A percentile compares a stretch with the other conserved stretches of the same genome.
These are phyloP conservation scores for Trichoderma aggressivum DNA, from an alignment of 2,329 filamentous ascomycete species.

Conservation along the genomic window DNA sequence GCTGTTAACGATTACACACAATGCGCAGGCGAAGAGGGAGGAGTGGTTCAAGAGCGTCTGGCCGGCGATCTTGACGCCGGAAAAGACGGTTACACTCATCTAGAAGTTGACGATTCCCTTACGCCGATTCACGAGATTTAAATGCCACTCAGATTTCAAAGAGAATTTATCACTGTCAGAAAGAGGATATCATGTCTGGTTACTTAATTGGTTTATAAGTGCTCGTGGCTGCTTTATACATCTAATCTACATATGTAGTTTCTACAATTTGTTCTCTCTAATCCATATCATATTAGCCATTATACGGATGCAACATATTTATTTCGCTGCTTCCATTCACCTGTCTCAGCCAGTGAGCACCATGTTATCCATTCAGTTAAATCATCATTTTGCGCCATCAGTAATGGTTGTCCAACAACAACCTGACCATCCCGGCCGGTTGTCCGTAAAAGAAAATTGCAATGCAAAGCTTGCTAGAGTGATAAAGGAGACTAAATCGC, in stretches of 20 bases:
- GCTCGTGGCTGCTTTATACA: not conserved
- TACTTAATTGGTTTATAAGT: not conserved
- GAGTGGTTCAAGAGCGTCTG: not conserved
- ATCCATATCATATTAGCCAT: conserved; percentile 1
- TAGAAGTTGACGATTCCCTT: not conserved
- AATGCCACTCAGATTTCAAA: not conserved
- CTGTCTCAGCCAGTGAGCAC: not conserved
- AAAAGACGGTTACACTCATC: not conserved
- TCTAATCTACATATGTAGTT: not conserved
- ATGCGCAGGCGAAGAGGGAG: not conserved
- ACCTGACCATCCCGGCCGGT: not conserved
- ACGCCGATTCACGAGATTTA: not conserved
- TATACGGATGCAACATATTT: not conserved
- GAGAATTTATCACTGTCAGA: not conserved
- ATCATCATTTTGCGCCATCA: not conserved
- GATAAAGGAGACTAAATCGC: not conserved
- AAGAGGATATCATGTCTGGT: not conserved
- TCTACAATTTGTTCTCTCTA: not conserved
- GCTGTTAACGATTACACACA: not conserved
- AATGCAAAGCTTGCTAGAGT: conserved; percentile 5
- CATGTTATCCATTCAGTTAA: not conserved
- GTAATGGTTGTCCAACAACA: not conserved
- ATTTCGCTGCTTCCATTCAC: not conserved
- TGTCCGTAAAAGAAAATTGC: not conserved
- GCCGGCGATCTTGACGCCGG: not conserved